These are phyloP conservation scores for Gamsiella multidivaricata DNA, from an alignment of 192 early-diverging fungal genomes.

Conservation along the genomic window DNA sequence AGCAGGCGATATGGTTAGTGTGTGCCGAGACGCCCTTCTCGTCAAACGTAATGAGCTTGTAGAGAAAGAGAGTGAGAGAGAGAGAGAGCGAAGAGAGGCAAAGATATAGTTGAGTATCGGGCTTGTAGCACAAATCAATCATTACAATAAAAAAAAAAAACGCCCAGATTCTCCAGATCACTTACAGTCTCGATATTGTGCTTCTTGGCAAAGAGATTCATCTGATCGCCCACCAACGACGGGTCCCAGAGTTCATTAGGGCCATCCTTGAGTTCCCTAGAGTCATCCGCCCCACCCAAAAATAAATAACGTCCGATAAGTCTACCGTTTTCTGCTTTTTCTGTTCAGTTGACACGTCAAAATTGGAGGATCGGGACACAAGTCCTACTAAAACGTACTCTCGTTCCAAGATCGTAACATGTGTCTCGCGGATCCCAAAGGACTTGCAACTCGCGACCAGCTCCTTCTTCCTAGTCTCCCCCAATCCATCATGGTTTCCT, in stretches of 20 bases:
- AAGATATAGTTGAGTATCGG: no score
- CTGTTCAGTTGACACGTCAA: no score
- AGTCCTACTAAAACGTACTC: conserved; percentile 72
- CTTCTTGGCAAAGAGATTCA: conserved; percentile 69
- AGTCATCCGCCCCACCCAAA: background rate
- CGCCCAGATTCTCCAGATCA: no score
- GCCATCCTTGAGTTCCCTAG: conserved; percentile 73
- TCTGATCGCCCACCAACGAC: conserved; percentile 66
- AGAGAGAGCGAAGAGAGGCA: background rate
- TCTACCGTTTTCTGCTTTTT: no score
- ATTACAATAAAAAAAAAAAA: no score
- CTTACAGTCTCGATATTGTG: conserved; percentile 72
- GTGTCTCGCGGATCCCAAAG: conserved; percentile 63
- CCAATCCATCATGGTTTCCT: conserved; percentile 82
- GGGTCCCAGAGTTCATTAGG: conserved; percentile 73
- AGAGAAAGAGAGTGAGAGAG: background rate
- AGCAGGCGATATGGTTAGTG: conserved; percentile 86
- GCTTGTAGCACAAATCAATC: no score
- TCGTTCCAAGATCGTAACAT: conserved; percentile 66
- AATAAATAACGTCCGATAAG: no score
- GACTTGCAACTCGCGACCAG: conserved; percentile 67
- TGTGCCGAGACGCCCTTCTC: conserved; percentile 89
- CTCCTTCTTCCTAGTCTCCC: conserved; percentile 69
- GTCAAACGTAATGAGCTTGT: conserved; percentile 91
- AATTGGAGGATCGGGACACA: no score